These are phyloP conservation scores for Globisporangium apiculatum DNA, from an alignment of 352 stramenopile genomes.

Conservation along the genomic window DNA sequence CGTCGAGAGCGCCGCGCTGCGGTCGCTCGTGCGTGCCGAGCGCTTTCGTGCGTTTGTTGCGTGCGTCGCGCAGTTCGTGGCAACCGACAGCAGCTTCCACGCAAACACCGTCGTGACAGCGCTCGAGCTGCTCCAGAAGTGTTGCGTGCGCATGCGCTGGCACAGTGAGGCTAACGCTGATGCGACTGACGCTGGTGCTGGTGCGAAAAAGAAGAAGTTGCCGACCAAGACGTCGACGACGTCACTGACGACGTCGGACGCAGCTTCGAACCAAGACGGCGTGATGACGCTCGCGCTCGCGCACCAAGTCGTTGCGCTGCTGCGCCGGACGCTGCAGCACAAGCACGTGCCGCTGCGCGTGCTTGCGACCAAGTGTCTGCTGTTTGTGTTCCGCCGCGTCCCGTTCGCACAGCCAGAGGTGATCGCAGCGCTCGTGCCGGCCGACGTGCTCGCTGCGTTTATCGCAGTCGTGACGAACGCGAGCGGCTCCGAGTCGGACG, in stretches of 20 bases:
- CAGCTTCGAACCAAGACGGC: constrained; percentile 4
- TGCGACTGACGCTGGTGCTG: neutral
- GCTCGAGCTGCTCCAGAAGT: constrained; percentile 65
- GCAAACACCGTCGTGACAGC: constrained; percentile 54
- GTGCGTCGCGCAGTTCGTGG: constrained; percentile 38
- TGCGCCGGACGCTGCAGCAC: constrained; percentile 45
- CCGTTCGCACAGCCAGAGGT: constrained; percentile 22
- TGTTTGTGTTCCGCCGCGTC: constrained; percentile 46
- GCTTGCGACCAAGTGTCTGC: constrained; percentile 61
- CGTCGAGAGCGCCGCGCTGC: constrained; percentile 43
- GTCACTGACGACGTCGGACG: neutral
- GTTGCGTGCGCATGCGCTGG: constrained; percentile 67
- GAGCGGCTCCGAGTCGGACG: constrained; percentile 50
- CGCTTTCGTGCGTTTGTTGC: constrained; percentile 48
- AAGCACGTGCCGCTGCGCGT: constrained; percentile 53
- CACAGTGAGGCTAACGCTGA: neutral
- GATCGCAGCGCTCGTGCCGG: constrained; percentile 35
- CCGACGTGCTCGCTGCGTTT: constrained; percentile 47
- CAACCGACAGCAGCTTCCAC: constrained; percentile 34
- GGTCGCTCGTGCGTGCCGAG: constrained; percentile 31
- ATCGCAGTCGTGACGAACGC: constrained; percentile 40
- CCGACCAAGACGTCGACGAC: constrained; percentile 2
- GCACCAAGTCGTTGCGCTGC: constrained; percentile 31
- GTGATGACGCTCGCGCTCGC: constrained; percentile 36
- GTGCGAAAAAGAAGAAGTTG: constrained; percentile 6